Evolutionary conservation across 2,329 filamentous ascomycete genomes (phyloP), one percentile per base, ranked within the genome.

Genomic region (Alternaria ethzedia): DNA sequence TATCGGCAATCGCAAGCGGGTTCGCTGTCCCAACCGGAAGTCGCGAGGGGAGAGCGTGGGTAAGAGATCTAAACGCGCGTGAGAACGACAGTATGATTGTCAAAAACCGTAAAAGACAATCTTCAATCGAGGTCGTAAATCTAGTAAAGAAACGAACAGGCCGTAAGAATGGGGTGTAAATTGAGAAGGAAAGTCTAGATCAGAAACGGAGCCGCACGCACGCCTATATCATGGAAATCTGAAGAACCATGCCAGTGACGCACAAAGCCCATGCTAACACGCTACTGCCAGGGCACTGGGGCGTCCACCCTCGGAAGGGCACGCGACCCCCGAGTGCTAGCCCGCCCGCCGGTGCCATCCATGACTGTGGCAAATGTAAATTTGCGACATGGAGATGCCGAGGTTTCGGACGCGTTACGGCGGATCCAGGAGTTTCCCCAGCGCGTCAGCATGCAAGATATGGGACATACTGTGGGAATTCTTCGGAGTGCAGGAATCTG

Each of bases 31-130:
- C 61, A 20, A 56, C 30, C 43, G 68, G 54, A 44, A 66, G 52
- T 36, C 61, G 63, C 41, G 61, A 59, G 15, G 71, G 63, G 2
- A 70, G 50, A 54, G 66, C 66, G 61, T 63, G 66, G 63, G 57
- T 61, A 45, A 71, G 67, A 54, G 67, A 69, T 65, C 59, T 67
- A 61, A 70, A 67, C 46, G 64, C 47, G 49, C 66, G 72, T 74
- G 68, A 65, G 67, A 72, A 66, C 69, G 74, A 78, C 77, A 79
- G 59, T 25, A 69, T 76, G 73, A 54, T 50, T 25, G 45, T 32
- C 46, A 17, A 12, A 51, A 56, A 49, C 50, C 25, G n/a, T 46
- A 15, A 36, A 15, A 26, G 41, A 11, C 10, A 23, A 49, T 36
- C 30, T 15, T 45, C 21, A 32, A 12, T 44, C 21, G 32, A 21